Evolutionary conservation across 257 asterid genomes (phyloP).

Genomic region (Marsdenia floribunda): DNA sequence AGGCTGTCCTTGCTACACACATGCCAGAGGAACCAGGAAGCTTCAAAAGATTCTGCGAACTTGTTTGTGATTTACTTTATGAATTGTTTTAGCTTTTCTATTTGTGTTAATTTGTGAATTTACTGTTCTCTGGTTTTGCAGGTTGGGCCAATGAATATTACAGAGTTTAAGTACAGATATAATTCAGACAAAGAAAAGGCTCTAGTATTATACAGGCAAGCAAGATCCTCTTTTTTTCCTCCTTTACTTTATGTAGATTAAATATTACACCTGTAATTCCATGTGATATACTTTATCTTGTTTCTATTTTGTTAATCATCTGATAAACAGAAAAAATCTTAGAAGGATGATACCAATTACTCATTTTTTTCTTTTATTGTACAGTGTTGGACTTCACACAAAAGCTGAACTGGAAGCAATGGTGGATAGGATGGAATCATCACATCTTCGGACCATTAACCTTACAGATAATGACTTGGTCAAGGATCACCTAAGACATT

Average conservation of each 20-base stretch:
- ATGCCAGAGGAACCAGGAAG: conserved; percentile 79
- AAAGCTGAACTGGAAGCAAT: conserved; percentile 62
- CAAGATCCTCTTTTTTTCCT: conserved; percentile 11
- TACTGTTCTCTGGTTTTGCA: conserved; percentile 25
- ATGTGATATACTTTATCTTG: background rate
- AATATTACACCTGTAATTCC: background rate
- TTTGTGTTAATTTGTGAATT: background rate
- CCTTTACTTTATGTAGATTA: background rate
- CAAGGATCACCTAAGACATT: conserved; percentile 88
- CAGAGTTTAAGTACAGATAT: conserved; percentile 83
- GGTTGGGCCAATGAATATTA: conserved; percentile 85
- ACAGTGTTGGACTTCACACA: conserved; percentile 89
- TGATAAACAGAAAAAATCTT: background rate
- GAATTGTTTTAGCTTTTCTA: background rate
- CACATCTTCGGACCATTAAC: conserved; percentile 54
- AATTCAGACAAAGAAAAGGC: conserved; percentile 59
- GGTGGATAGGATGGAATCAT: conserved; percentile 53
- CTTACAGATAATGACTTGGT: conserved; percentile 81
- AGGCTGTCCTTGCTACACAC: conserved; percentile 81
- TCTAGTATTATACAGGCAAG: conserved; percentile 80
- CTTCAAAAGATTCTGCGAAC: conserved; percentile 65
- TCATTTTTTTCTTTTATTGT: conserved; percentile 11
- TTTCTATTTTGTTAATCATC: background rate
- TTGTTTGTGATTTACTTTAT: conserved; percentile 36
- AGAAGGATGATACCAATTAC: background rate